Evolutionary conservation across 331 rosid genomes (phyloP).

Genomic region (Spiraea crenata): DNA sequence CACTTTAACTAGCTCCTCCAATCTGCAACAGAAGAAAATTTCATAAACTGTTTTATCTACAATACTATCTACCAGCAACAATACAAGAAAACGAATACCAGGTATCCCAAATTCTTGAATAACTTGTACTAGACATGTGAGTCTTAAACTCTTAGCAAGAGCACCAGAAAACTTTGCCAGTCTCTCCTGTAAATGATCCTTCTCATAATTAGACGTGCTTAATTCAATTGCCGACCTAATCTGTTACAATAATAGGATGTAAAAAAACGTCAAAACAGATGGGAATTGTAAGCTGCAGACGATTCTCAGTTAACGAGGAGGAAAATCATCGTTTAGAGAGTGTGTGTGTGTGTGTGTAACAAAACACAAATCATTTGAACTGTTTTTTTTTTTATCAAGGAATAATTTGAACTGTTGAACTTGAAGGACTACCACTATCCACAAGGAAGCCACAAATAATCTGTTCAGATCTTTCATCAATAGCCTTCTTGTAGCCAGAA

Average conservation of each 20-base stretch:
- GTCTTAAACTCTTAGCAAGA: slow-evolving; percentile 47
- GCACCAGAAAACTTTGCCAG: slow-evolving; percentile 94
- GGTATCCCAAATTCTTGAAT: too few species aligned
- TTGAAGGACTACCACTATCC: slow-evolving; percentile 4
- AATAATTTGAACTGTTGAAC: not conserved
- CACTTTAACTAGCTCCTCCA: slow-evolving; percentile 97
- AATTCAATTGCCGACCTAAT: slow-evolving; percentile 73
- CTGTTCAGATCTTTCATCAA: slow-evolving; percentile 92
- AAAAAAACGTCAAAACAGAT: not conserved
- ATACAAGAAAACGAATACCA: not conserved
- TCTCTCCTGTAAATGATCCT: slow-evolving; percentile 88
- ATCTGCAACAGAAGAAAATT: slow-evolving; percentile 40
- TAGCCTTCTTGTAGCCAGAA: slow-evolving; percentile 74
- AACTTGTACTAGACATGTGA: not conserved
- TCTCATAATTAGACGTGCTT: slow-evolving; percentile 92
- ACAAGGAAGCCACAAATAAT: slow-evolving; percentile 33
- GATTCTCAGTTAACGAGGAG: not conserved
- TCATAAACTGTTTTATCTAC: not conserved
- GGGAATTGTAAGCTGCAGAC: not conserved
- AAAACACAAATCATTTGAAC: not conserved
- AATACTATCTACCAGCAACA: not conserved
- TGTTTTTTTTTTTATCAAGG: too few species aligned
- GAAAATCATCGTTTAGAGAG: not conserved
- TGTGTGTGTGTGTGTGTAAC: not conserved
- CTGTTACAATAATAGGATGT: slow-evolving; percentile 36